Conservation (phyloP, 2,329 filamentous ascomycete genomes). For the Penicillium sp. region DNA sequence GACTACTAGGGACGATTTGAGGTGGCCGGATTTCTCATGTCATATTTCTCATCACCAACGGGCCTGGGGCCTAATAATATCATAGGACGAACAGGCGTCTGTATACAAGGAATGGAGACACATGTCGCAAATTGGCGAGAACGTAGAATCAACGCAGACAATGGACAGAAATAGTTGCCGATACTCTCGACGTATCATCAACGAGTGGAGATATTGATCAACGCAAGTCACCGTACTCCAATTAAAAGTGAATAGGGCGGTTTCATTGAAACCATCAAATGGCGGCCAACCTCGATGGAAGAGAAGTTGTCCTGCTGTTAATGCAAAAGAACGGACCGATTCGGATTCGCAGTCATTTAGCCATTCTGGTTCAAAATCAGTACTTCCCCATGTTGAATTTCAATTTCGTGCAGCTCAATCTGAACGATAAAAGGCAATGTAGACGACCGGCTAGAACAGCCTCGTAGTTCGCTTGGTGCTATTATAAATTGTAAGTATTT, state of each 20-base stretch:
- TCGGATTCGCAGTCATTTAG: constrained; percentile 30
- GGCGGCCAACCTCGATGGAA: constrained; percentile 47
- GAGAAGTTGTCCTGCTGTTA: constrained; percentile 33
- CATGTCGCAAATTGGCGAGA: constrained; percentile 6
- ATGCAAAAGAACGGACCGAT: constrained; percentile 24
- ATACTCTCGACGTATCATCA: constrained; percentile 8
- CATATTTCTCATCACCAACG: constrained; percentile 34
- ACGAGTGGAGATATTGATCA: constrained; percentile 22
- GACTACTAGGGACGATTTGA: constrained; percentile 22
- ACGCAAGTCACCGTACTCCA: constrained; percentile 29
- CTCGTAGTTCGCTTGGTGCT: constrained; percentile 52
- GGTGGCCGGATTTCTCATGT: constrained; percentile 46
- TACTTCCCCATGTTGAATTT: constrained; percentile 13
- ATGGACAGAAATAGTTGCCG: background rate
- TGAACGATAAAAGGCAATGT: constrained; percentile 4
- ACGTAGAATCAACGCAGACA: constrained; percentile 15
- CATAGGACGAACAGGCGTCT: constrained; percentile 6
- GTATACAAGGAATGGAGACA: constrained; percentile 8
- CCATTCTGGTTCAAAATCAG: constrained; percentile 34
- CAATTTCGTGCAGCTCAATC: constrained; percentile 27
- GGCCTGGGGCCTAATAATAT: constrained; percentile 18
- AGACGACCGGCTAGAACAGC: constrained; percentile 46
- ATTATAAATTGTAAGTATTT: constrained; percentile 21
- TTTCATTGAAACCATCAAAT: constrained; percentile 40
- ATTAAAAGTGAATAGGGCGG: constrained; percentile 29